Evolutionary conservation across 75 land plant species (phyloP), one percentile per base, ranked within the genome.

Genomic region (Cupressus sempervirens): DNA sequence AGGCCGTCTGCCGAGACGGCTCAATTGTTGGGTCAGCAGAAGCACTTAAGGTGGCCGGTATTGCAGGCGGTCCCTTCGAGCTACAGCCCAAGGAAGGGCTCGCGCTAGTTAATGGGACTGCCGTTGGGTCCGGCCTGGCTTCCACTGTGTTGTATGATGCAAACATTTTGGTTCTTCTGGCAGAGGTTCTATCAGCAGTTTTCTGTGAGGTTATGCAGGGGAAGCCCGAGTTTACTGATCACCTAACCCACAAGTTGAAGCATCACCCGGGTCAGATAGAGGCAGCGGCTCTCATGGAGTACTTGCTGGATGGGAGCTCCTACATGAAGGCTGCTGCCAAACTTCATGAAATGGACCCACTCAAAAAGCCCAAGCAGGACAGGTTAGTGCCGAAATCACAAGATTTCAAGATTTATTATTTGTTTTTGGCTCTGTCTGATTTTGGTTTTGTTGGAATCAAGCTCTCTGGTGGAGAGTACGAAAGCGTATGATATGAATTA

Each of bases 291-390:
- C 76, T 92, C 48, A 92, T 92, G 90, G 94, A 88, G 36, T 88
- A 86, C 76, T 46, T 91, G 13, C 84, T 91, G 15, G 89, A 87
- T 30, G 95, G 88, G 0, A 91, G 93, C 84, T 84, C 94, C 14
- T 91, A 86, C 88, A 85, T 92, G 87, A 83, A 82, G 16, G 79
- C 82, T 58, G 83, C 76, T 26, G 97, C 97, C 0, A 92, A 91
- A 87, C 46, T 91, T 2, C 94, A 95, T 72, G 93, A 92, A 76
- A 86, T 76, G 65, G 94, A 95, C 77, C 93, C 97, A n/a, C 84
- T 95, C 52, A 92, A 91, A 86, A 95, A 95, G 86, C 97, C 96
- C 4, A 95, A 95, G 82, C 97, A 94, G 81, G 97, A 95, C 81
- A 86, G 67, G 67, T 62, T 62, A 62, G 67, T 56, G 23, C 20